Evolutionary conservation across 2,329 filamentous ascomycete species (phyloP).

Genomic region (Monilinia polystroma): DNA sequence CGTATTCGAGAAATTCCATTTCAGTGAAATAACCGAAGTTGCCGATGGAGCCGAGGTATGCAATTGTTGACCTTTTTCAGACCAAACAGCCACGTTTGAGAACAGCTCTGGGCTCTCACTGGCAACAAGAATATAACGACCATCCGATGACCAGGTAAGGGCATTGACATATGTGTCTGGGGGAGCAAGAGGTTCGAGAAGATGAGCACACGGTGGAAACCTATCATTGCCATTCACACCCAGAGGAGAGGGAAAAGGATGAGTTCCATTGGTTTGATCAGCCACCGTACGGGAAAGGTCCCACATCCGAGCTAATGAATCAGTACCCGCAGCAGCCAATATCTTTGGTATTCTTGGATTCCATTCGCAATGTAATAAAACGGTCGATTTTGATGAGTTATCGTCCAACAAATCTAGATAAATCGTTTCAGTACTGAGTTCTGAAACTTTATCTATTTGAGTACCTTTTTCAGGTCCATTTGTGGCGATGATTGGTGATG

Average conservation of each 20-base stretch:
- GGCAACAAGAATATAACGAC: conserved; percentile 56
- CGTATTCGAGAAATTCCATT: conserved; percentile 57
- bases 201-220: conserved; percentile 42
- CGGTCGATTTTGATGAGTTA: conserved; percentile 43
- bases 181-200: conserved; percentile 56
- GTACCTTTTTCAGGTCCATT: conserved; percentile 64
- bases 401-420: conserved; percentile 55
- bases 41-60: conserved; percentile 57
- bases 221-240: conserved; percentile 25
- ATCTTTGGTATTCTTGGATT: conserved; percentile 63
- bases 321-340: conserved; percentile 66
- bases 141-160: conserved; percentile 60
- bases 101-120: conserved; percentile 51
- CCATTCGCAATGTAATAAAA: conserved; percentile 68
- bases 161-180: conserved; percentile 55
- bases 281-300: conserved; percentile 55
- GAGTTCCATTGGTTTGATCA: conserved; percentile 33
- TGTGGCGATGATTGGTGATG: conserved; percentile 54
- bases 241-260: conserved; percentile 1
- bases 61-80: conserved; percentile 51
- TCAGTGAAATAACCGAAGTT: conserved; percentile 60
- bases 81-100: conserved; percentile 56
- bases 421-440: conserved; percentile 58
- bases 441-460: conserved; percentile 62
- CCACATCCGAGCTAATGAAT: conserved; percentile 69